Conservation (phyloP, 163 green algal genomes). For the Chloromonas sp. region DNA sequence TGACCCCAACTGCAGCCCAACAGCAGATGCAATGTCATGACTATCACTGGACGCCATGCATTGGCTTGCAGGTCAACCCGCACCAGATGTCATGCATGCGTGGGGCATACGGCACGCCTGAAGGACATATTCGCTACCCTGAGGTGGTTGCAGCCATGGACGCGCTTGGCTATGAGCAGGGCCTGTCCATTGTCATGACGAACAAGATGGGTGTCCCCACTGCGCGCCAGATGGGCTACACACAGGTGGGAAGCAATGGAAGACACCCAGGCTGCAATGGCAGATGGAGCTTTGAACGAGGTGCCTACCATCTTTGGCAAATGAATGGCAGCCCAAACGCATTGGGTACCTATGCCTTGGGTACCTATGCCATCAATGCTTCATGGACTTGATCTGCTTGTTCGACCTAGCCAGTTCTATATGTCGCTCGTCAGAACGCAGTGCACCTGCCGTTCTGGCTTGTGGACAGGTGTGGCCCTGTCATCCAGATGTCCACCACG, state of each 20-base stretch:
- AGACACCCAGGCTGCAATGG: no score
- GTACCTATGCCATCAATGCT: no score
- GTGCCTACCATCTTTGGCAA: no score
- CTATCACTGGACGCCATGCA: background rate
- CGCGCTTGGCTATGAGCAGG: background rate
- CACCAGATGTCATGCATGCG: background rate
- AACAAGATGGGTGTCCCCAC: background rate
- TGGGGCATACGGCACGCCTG: background rate
- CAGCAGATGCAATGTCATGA: background rate
- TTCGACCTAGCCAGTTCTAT: no score
- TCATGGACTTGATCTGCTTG: no score
- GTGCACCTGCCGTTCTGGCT: no score
- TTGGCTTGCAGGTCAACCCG: background rate
- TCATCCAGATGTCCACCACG: no score
- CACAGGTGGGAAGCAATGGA: background rate
- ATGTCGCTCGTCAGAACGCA: no score
- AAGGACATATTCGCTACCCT: background rate
- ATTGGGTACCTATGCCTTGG: no score
- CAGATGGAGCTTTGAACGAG: no score
- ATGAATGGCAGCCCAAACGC: no score
- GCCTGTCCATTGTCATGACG: background rate
- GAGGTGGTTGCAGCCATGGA: constrained; percentile 4
- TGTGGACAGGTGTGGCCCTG: no score
- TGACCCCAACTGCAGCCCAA: background rate
- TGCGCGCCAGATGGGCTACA: constrained; percentile 1